Evolutionary conservation across 2,329 filamentous ascomycete species (phyloP).

Genomic region (Aspergillus persii): DNA sequence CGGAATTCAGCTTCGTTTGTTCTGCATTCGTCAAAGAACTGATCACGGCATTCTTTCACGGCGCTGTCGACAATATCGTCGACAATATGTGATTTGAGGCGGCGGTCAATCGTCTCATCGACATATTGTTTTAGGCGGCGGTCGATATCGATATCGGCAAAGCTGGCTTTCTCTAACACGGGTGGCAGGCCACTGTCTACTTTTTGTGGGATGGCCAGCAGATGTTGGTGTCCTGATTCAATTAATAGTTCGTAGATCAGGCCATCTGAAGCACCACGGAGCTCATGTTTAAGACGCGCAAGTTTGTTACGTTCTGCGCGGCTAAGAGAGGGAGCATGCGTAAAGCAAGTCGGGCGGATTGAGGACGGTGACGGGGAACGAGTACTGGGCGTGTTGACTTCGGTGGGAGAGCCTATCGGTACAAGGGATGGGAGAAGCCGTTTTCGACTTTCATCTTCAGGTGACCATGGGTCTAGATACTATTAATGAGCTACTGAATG

Average conservation of each 20-base stretch:
- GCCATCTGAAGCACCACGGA: conserved; percentile 17
- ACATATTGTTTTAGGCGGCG: conserved; percentile 14
- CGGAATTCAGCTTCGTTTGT: conserved; percentile 15
- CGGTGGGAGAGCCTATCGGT: conserved; percentile 16
- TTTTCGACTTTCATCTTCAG: conserved; percentile 14
- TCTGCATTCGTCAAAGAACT: conserved; percentile 16
- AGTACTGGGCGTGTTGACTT: conserved; percentile 20
- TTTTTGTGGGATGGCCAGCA: conserved; percentile 14
- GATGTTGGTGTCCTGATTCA: conserved; percentile 15
- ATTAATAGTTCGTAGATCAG: conserved; percentile 16
- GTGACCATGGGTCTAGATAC: conserved; percentile 14
- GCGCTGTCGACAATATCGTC: conserved; percentile 15
- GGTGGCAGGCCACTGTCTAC: conserved; percentile 11
- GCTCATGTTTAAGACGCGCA: conserved; percentile 12
- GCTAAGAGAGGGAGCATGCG: conserved; percentile 11
- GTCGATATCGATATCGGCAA: conserved; percentile 9
- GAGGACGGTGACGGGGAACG: conserved; percentile 12
- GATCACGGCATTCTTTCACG: conserved; percentile 16
- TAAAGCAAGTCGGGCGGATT: conserved; percentile 18
- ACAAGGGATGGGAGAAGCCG: conserved; percentile 13
- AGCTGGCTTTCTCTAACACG: conserved; percentile 6
- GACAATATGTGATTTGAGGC: conserved; percentile 10
- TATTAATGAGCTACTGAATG: conserved; percentile 13
- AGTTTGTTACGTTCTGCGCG: conserved; percentile 10
- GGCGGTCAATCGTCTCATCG: conserved; percentile 9